phyloP scores from a whole-genome alignment of 1,139 yeast species.

The Kodamaea arcana region DNA sequence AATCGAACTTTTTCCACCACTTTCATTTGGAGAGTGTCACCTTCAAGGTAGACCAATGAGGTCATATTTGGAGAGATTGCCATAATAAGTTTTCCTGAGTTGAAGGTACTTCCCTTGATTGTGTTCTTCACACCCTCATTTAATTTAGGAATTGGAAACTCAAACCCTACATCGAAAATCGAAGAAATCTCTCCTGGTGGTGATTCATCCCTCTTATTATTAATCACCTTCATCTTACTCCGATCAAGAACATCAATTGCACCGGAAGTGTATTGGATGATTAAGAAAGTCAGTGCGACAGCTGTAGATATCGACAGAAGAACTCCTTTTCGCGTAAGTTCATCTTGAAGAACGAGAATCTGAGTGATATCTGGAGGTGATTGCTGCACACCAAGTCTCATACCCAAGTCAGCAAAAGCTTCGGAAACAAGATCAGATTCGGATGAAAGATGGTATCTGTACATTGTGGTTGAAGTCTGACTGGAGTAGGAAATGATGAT shows the following conservation, averaged over 20 bases:
- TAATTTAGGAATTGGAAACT: constrained; percentile 42
- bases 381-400: constrained; percentile 19
- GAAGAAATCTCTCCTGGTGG: constrained; percentile 37
- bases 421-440: constrained; percentile 24
- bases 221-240: constrained; percentile 22
- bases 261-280: constrained; percentile 38
- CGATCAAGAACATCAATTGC: constrained; percentile 41
- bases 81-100: too few species aligned
- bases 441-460: constrained; percentile 34
- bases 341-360: constrained; percentile 22
- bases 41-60: constrained; percentile 37
- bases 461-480: constrained; percentile 23
- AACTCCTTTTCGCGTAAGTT: constrained; percentile 18
- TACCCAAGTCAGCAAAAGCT: constrained; percentile 32
- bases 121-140: too few species aligned
- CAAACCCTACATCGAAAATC: constrained; percentile 57
- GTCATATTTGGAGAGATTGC: constrained; percentile 58
- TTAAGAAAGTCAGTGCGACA: constrained; percentile 21
- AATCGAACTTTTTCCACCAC: constrained; percentile 24
- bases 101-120: constrained; percentile 24
- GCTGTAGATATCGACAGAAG: constrained; percentile 20
- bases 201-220: constrained; percentile 4
- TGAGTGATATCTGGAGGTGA: constrained; percentile 5
- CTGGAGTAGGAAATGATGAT: constrained; percentile 32
- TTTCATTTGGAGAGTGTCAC: constrained; percentile 21